Evolutionary conservation across 2,329 filamentous ascomycete genomes (phyloP).

Genomic region (Ophiostoma triangulosporum): DNA sequence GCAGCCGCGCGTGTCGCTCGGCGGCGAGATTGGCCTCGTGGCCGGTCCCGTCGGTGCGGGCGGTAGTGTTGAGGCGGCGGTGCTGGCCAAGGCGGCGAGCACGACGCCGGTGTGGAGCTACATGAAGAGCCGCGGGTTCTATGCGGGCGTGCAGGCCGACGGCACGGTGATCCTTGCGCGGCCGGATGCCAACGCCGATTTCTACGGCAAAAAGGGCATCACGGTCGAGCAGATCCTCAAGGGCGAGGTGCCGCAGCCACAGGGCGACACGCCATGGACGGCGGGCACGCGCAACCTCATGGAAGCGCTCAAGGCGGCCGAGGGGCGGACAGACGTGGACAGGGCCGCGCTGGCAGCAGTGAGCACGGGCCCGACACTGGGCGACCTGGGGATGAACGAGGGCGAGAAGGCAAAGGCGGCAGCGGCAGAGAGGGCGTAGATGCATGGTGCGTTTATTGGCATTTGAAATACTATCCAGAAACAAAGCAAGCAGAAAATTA

Average conservation of each 20-base stretch:
- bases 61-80: constrained; percentile 52
- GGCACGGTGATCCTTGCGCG: constrained; percentile 78
- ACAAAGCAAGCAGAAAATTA: no score
- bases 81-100: constrained; percentile 28
- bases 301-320: constrained; percentile 16
- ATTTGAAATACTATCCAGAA: no score
- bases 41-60: constrained; percentile 59
- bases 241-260: constrained; percentile 24
- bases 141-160: constrained; percentile 75
- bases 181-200: constrained; percentile 72
- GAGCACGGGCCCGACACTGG: neutral
- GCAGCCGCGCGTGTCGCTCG: constrained; percentile 57
- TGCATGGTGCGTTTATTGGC: no score
- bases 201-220: constrained; percentile 51
- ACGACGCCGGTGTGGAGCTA: constrained; percentile 46
- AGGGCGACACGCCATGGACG: constrained; percentile 4
- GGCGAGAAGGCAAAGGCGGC: neutral
- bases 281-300: constrained; percentile 12
- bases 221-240: constrained; percentile 33
- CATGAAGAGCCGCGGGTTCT: constrained; percentile 79
- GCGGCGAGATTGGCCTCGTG: constrained; percentile 63
- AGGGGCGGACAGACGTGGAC: constrained; percentile 16
- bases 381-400: neutral
- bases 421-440: neutral
- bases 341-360: neutral